Evolutionary conservation across 2,329 filamentous ascomycete species (phyloP).

Genomic region (Raffaelea arxii): DNA sequence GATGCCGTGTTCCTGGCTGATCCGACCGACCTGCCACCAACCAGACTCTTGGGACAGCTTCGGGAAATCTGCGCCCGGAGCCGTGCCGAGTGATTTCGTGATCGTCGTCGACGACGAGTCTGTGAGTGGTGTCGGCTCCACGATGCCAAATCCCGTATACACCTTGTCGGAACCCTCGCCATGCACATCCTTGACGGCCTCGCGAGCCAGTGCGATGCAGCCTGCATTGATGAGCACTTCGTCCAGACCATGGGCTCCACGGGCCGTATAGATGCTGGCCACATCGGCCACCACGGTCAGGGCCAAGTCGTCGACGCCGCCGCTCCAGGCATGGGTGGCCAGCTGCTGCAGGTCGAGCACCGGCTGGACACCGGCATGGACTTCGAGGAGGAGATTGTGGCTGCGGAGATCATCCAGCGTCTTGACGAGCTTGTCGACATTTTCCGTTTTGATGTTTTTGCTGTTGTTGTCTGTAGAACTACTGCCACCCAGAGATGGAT

Average conservation of each 20-base stretch:
- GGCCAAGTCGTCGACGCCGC: conserved; percentile 45
- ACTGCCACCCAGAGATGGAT: conserved; percentile 25
- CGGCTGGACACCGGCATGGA: conserved; percentile 71
- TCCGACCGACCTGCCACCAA: conserved; percentile 59
- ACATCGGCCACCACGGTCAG: conserved; percentile 65
- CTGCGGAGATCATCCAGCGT: conserved; percentile 28
- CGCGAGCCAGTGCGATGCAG: conserved; percentile 59
- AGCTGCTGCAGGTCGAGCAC: conserved; percentile 72
- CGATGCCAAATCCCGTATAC: conserved; percentile 62
- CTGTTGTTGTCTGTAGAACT: conserved; percentile 8
- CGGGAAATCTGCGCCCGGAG: conserved; percentile 8
- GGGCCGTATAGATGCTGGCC: conserved; percentile 54
- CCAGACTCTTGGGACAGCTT: conserved; percentile 28
- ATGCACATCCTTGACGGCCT: conserved; percentile 51
- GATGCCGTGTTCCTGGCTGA: conserved; percentile 74
- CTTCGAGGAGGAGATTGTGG: conserved; percentile 44
- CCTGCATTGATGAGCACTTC: conserved; percentile 65
- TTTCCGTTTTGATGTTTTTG: too few relatives aligned
- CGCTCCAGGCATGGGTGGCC: conserved; percentile 51
- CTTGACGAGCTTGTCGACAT: conserved; percentile 26
- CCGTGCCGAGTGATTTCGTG: neutral
- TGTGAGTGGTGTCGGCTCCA: conserved; percentile 55
- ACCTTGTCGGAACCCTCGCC: conserved; percentile 14
- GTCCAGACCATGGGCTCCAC: conserved; percentile 34
- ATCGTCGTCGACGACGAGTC: conserved; percentile 17